phyloP scores from a whole-genome alignment of 148 eudicot species.

The Suaeda aralocaspica region DNA sequence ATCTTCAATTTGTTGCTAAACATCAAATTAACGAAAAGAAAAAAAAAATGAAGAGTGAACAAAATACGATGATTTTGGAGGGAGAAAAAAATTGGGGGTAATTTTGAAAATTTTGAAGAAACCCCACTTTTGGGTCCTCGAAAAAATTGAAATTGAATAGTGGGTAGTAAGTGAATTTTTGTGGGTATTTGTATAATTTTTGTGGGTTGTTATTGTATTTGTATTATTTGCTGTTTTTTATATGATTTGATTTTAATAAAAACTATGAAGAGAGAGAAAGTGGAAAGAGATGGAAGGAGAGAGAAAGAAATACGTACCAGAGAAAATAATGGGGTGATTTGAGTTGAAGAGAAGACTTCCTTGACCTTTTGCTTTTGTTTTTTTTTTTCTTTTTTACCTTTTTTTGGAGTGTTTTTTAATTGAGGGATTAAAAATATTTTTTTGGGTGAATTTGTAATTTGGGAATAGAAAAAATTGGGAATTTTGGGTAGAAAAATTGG shows the following conservation, averaged over 20 bases:
- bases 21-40: background rate
- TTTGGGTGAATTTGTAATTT: background rate
- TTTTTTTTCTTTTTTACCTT: background rate
- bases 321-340: constrained; percentile 18
- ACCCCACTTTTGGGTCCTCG: background rate
- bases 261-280: background rate
- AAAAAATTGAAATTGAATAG: constrained; percentile 18
- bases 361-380: constrained; percentile 11
- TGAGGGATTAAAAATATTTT: background rate
- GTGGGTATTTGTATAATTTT: background rate
- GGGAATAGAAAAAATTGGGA: background rate
- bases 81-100: background rate
- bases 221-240: too few species aligned
- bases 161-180: background rate
- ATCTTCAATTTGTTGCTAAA: background rate
- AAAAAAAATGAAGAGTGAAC: constrained; percentile 1
- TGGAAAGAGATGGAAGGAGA: background rate
- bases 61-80: background rate
- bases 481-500: too few species aligned
- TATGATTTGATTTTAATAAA: background rate
- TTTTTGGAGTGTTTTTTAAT: background rate
- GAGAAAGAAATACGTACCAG: constrained; percentile 27
- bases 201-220: background rate
- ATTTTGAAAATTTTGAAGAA: constrained; percentile 20
- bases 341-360: constrained; percentile 8